These are phyloP conservation scores for Colletotrichum gloeosporioides DNA, from an alignment of 2,329 filamentous ascomycete species.

Conservation along the genomic window DNA sequence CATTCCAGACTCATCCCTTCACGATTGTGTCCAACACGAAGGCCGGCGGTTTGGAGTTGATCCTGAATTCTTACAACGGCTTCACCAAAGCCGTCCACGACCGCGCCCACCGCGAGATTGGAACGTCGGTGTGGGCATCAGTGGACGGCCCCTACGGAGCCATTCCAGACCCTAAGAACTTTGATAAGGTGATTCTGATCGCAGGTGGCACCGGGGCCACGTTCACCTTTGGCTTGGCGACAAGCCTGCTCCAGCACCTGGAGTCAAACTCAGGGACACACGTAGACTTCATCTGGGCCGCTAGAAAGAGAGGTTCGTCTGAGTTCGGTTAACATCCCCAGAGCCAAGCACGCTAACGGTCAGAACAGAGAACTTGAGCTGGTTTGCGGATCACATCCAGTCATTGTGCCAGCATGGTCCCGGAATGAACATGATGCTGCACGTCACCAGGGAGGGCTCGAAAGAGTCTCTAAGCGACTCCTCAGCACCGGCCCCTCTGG, in stretches of 20 bases:
- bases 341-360: neutral
- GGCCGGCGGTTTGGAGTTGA: slow-evolving; percentile 47
- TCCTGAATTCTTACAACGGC: slow-evolving; percentile 54
- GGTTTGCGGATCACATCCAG: neutral
- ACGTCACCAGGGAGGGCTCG: neutral
- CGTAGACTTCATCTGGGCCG: neutral
- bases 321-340: neutral
- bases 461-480: neutral
- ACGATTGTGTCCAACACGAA: slow-evolving; percentile 51
- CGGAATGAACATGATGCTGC: neutral
- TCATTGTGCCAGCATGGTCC: neutral
- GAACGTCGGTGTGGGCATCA: slow-evolving; percentile 47
- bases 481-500: neutral
- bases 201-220: slow-evolving; percentile 29
- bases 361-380: neutral
- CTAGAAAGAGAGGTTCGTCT: neutral
- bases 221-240: slow-evolving; percentile 27
- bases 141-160: slow-evolving; percentile 60
- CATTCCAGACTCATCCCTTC: slow-evolving; percentile 60
- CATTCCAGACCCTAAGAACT: slow-evolving; percentile 44
- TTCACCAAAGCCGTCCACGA: slow-evolving; percentile 56
- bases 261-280: neutral
- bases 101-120: slow-evolving; percentile 45
- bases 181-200: slow-evolving; percentile 25
- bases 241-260: neutral